A percentile compares a stretch with the other conserved stretches of the same genome.
Conservation (phyloP, 495 filamentous ascomycete genomes). For the Echria macrotheca region DNA sequence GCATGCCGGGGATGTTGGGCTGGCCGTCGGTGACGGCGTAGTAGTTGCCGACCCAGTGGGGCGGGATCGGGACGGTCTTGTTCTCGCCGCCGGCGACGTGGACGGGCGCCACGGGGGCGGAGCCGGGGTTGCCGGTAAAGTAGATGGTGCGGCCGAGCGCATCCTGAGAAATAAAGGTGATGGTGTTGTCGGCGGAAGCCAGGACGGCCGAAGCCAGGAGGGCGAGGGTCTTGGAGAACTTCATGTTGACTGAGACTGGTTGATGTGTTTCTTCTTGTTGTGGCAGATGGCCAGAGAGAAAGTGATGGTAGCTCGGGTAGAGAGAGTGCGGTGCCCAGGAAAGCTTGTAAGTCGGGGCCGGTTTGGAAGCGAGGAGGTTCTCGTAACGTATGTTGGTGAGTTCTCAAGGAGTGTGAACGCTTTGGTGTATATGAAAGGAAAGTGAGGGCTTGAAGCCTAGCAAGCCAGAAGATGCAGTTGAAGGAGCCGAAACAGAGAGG, state of each 20-base stretch:
- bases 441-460: slow-evolving; percentile 3
- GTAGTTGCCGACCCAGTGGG: slow-evolving; percentile 44
- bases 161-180: slow-evolving; percentile 48
- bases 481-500: neutral
- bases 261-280: neutral
- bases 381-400: neutral
- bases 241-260: neutral
- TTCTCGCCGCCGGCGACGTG: slow-evolving; percentile 26
- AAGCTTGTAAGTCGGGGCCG: neutral
- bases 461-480: slow-evolving; percentile 1
- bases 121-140: slow-evolving; percentile 36
- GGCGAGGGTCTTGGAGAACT: neutral
- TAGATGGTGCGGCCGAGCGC: slow-evolving; percentile 34
- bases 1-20: slow-evolving; percentile 40
- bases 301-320: neutral
- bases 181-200: slow-evolving; percentile 13
- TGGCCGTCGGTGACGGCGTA: slow-evolving; percentile 38
- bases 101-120: slow-evolving; percentile 18
- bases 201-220: neutral
- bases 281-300: neutral
- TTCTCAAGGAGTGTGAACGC: neutral
- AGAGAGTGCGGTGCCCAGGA: neutral
- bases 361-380: neutral
- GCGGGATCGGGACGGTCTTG: slow-evolving; percentile 31
- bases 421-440: neutral